Base-by-base conservation (phyloP, 371 early-diverging fungal species). In the Pancytospora epiphaga region DNA sequence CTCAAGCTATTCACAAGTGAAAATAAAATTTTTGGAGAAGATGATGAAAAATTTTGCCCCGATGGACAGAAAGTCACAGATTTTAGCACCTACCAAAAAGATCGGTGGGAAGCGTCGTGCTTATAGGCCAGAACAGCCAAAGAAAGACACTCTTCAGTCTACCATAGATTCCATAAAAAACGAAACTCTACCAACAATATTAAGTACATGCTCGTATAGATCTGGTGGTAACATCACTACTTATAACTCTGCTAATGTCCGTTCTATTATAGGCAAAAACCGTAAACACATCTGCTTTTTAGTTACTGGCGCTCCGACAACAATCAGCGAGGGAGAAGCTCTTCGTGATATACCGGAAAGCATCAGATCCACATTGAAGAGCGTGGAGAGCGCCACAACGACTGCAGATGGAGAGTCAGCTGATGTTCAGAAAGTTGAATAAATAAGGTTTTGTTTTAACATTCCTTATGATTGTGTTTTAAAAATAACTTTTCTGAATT, bases 11-110 rank as follows among this genome's bases (percentile, higher is more conserved):
- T 40, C 43, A 12, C 12, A 9, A 40, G 43, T n/a, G 43, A 9
- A 9, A 12, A 40, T 40, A 9, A 40, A 58, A 30, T 43, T 62
- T 18, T 12, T 62, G n/a, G n/a, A n/a, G n/a, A n/a, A 37, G n/a
- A 3, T 25, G 27, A 12, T 30, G 4, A 9, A 49, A 67, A 67
- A 67, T 6, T 67, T 67, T 67, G 33, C 27, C 69, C 66, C 15
- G 18, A 56, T 58, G 36, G 61, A 56, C 9, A 58, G 68, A 29
- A 67, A 67, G 32, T 62, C 63, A 30, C 68, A 67, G 36, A 67
- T 67, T 38, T 60, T 67, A 19, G 62, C 62, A 6, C 22, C 66
- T 43, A 60, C 61, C 6, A 58, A 29, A 4, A 15, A 9, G 3
- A 39, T 58, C 3, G 68, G 68, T 30, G 62, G 62, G 3, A 34